Evolutionary conservation across 805 yeast species (phyloP), one percentile per base, ranked within the genome.

Genomic region (Kuraishia cidri): DNA sequence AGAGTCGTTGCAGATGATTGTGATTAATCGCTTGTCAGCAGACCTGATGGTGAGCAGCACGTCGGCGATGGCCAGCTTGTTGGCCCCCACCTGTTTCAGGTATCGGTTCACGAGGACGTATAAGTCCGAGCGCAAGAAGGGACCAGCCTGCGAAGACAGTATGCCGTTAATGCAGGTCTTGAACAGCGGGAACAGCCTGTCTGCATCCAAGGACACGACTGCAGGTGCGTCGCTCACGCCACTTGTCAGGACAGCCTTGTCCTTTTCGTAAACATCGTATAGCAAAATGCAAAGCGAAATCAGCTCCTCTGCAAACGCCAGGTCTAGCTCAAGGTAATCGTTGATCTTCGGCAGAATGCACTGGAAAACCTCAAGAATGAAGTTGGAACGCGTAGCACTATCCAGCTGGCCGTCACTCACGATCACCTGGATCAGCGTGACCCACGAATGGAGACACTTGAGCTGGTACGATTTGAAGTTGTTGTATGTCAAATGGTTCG

Each of bases 391-490:
- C n/a, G 57, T 53, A 6, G 56, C 45, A 1, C 64, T 46, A 5
- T 61, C 53, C 35, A 75, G 54, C n/a, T 59, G 60, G 7, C 75
- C 76, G 51, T 79, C 87, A 4, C 75, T 64, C 4, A 84, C 75
- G 29, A 85, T 56, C 3, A 86, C 74, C 39, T 86, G 85, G 16
- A 85, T 76, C 31, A 88, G 54, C 42, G 78, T 79, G 15, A 79
- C 77, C 97, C 97, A 90, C 0, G 94, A 72, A 46, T 79, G 85
- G 19, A 90, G 57, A 36, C 79, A 73, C 10, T 67, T 57, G 30
- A 80, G 57, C 39, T 81, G 92, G 6, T 64, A 59, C 2, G 63
- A 51, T 38, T 66, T 66, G 42, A 75, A 66, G 25, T 64, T 62
- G 28, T 62, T 60, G 26, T 59, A 61, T n/a, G 72, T 56, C 10